Conservation (phyloP, 495 filamentous ascomycete genomes). For the Penicillium chermesinum region DNA sequence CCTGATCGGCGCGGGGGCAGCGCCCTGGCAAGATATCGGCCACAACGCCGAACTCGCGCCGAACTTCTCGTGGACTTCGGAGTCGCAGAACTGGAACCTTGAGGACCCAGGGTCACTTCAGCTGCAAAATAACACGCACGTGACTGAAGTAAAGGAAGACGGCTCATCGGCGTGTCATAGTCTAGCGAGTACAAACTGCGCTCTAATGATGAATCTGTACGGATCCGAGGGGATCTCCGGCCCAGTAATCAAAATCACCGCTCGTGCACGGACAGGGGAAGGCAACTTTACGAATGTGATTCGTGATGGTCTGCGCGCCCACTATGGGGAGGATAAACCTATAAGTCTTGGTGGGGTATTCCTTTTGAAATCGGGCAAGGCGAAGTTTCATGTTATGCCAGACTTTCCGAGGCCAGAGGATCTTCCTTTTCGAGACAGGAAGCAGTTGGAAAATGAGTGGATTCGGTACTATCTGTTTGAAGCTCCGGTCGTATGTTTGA, state of each 20-base stretch:
- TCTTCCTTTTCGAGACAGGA: constrained; percentile 22
- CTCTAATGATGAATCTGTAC: constrained; percentile 37
- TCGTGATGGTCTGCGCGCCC: constrained; percentile 16
- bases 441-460: constrained; percentile 27
- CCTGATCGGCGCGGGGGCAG: constrained; percentile 34
- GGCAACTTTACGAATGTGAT: constrained; percentile 32
- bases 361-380: constrained; percentile 27
- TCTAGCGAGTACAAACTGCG: constrained; percentile 23
- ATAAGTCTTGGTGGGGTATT: constrained; percentile 38
- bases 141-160: constrained; percentile 9
- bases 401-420: constrained; percentile 31
- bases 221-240: constrained; percentile 28
- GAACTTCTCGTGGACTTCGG: constrained; percentile 24
- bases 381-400: constrained; percentile 41
- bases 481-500: constrained; percentile 33
- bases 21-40: constrained; percentile 36
- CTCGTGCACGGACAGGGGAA: constrained; percentile 20
- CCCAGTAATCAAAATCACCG: constrained; percentile 28
- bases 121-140: constrained; percentile 12
- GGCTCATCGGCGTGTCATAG: constrained; percentile 5
- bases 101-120: constrained; percentile 10
- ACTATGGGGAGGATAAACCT: constrained; percentile 22
- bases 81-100: constrained; percentile 11
- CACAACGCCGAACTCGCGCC: constrained; percentile 36
- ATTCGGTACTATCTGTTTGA: constrained; percentile 31